Conservation (phyloP, 805 yeast species). For the Millerozyma miso region DNA sequence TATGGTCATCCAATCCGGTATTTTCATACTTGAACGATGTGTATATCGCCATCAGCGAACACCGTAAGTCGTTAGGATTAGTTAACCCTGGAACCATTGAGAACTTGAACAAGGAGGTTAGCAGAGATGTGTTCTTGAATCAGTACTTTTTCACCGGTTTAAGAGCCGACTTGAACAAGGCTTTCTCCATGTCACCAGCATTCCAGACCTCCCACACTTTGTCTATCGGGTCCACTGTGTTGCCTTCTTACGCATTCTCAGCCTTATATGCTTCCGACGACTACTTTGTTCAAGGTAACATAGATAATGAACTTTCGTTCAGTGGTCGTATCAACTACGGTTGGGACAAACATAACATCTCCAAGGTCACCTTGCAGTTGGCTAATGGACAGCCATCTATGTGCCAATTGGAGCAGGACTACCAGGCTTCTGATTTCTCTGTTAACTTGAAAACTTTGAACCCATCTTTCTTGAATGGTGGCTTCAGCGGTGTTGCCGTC, state of each 20-base stretch:
- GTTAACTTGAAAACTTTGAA: constrained; percentile 86
- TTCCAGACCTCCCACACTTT: constrained; percentile 96
- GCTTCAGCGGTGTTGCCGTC: constrained; percentile 82
- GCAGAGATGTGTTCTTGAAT: constrained; percentile 85
- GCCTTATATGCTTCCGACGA: constrained; percentile 86
- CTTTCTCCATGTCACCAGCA: constrained; percentile 84
- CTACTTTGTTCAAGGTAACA: constrained; percentile 82
- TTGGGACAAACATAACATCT: constrained; percentile 73
- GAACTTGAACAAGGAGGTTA: constrained; percentile 87
- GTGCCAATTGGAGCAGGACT: constrained; percentile 95
- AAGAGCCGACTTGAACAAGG: constrained; percentile 93
- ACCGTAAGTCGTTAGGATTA: constrained; percentile 77
- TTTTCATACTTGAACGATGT: constrained; percentile 75
- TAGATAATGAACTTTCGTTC: constrained; percentile 81
- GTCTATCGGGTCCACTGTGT: constrained; percentile 75
- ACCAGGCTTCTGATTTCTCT: constrained; percentile 83
- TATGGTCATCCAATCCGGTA: constrained; percentile 82
- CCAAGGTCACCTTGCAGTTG: constrained; percentile 84
- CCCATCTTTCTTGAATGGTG: constrained; percentile 73
- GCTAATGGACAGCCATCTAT: constrained; percentile 87
- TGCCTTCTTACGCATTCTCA: constrained; percentile 88
- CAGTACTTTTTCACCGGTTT: constrained; percentile 92
- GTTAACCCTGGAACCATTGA: constrained; percentile 93
- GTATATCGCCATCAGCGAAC: constrained; percentile 65
- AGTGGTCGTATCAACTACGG: constrained; percentile 89